Evolutionary conservation across 129 eudicot species (phyloP).

Genomic region (Solidago caesia): DNA sequence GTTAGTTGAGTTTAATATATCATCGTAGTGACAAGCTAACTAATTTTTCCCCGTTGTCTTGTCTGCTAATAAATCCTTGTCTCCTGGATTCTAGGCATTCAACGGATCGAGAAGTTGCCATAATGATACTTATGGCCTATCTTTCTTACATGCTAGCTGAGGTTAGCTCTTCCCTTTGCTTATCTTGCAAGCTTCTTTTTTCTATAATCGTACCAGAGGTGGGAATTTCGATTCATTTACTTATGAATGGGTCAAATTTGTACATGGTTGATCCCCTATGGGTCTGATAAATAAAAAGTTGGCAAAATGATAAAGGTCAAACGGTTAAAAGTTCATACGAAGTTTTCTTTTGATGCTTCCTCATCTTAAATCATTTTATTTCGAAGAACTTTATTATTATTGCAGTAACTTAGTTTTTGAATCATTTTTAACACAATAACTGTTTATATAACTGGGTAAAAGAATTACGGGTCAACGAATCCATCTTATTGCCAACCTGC

Average conservation of each 20-base stretch:
- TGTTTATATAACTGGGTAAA: background rate
- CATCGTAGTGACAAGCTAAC: slow-evolving; percentile 1
- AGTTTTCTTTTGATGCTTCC: background rate
- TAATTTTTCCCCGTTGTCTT: background rate
- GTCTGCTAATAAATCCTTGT: slow-evolving; percentile 10
- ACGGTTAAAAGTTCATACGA: background rate
- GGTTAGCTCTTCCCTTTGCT: slow-evolving; percentile 35
- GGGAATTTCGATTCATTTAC: background rate
- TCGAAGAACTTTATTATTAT: background rate
- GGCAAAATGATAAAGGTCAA: background rate
- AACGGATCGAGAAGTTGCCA: slow-evolving; percentile 78
- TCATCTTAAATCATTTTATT: background rate
- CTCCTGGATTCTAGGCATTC: slow-evolving; percentile 57
- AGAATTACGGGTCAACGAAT: too few relatives aligned
- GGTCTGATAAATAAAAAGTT: background rate
- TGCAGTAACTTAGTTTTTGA: background rate
- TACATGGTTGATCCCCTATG: background rate
- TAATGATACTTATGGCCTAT: slow-evolving; percentile 85
- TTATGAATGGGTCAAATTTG: slow-evolving; percentile 3
- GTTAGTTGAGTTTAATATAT: background rate
- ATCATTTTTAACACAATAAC: background rate
- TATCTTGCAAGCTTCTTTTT: background rate
- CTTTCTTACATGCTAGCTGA: slow-evolving; percentile 75
- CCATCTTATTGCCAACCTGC: background rate
- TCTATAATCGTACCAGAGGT: background rate